Evolutionary conservation across 495 filamentous ascomycete species (phyloP), one percentile per base, ranked within the genome.

Genomic region (Xylaria acuta): DNA sequence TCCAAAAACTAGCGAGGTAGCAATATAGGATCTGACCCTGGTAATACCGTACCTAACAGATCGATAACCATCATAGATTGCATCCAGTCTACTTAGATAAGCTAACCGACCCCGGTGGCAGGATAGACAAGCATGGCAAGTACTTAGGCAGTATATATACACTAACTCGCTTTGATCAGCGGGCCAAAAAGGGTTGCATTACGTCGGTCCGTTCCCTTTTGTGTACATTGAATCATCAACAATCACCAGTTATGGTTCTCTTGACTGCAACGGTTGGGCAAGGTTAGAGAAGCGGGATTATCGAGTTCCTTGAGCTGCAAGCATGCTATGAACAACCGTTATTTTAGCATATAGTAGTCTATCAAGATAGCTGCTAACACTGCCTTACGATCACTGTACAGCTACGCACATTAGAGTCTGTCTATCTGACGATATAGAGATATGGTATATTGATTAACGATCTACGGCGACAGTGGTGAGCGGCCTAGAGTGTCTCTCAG

Each of bases 401-500:
- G 32, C 5, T 16, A 18, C 34, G 25, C 27, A 18, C 1, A 12
- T 18, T 32, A 16, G 3, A 25, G 14, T 56, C 27, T 32, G 6
- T 30, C 20, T 22, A 38, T 2, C 1, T 1, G 2, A 18, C 8
- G n/a, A 20, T 60, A n/a, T 40, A n/a, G 18, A 56, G 3, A 27
- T 56, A 32, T 38, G 5, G n/a, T 45, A 9, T 43, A 27, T 20
- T 5, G 16, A 34, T 16, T 8, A 5, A 36, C 9, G 3, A 14
- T 5, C 27, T 67, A 51, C 30, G 38, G 0, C 38, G 25, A 8
- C 22, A 12, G 7, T 56, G 63, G 30, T 7, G 36, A 49, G 38
- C 59, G 59, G 16, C 67, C 59, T 1, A 66, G 7, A 22, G 12
- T 14, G 25, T 71, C 67, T 1, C 72, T 60, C n/a, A 71, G 4